Conservation (phyloP, 2,329 filamentous ascomycete species). For the Ascochyta koolunga region DNA sequence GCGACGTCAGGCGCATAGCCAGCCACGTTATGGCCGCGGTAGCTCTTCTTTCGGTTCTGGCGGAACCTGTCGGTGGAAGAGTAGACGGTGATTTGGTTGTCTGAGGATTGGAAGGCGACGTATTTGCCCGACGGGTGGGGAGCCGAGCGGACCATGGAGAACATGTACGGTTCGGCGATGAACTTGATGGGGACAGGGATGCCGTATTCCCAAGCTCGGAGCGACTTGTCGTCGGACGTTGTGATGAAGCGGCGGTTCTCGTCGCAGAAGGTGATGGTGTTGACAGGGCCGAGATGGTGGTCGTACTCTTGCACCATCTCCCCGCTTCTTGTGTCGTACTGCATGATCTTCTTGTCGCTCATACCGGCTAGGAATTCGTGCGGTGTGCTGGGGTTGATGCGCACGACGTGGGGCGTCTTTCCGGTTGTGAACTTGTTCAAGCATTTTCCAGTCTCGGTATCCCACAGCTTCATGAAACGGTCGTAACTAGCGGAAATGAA, state of each 20-base stretch:
- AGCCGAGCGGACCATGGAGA: slow-evolving; percentile 85
- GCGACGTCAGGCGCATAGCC: slow-evolving; percentile 91
- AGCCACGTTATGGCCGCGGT: slow-evolving; percentile 93
- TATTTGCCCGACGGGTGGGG: slow-evolving; percentile 91
- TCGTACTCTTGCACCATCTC: slow-evolving; percentile 96
- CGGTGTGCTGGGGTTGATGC: slow-evolving; percentile 85
- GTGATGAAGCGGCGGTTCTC: slow-evolving; percentile 95
- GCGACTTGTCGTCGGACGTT: slow-evolving; percentile 94
- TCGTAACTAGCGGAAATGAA: slow-evolving; percentile 95
- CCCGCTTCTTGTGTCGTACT: slow-evolving; percentile 86
- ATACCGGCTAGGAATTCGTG: slow-evolving; percentile 96
- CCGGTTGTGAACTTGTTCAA: slow-evolving; percentile 88
- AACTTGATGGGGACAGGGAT: slow-evolving; percentile 99
- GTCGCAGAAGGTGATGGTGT: slow-evolving; percentile 96
- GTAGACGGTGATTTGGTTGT: slow-evolving; percentile 98
- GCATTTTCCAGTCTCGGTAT: slow-evolving; percentile 92
- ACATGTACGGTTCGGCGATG: slow-evolving; percentile 98
- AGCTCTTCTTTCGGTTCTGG: slow-evolving; percentile 96
- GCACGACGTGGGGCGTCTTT: slow-evolving; percentile 92
- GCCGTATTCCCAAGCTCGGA: slow-evolving; percentile 97
- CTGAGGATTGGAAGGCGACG: slow-evolving; percentile 88
- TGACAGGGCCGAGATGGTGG: slow-evolving; percentile 96
- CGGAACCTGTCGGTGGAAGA: slow-evolving; percentile 93
- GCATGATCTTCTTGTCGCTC: slow-evolving; percentile 98
- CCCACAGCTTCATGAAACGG: slow-evolving; percentile 96